Evolutionary conservation across 2,329 filamentous ascomycete species (phyloP), one percentile per base, ranked within the genome.

Genomic region (Fusarium miscanthi): DNA sequence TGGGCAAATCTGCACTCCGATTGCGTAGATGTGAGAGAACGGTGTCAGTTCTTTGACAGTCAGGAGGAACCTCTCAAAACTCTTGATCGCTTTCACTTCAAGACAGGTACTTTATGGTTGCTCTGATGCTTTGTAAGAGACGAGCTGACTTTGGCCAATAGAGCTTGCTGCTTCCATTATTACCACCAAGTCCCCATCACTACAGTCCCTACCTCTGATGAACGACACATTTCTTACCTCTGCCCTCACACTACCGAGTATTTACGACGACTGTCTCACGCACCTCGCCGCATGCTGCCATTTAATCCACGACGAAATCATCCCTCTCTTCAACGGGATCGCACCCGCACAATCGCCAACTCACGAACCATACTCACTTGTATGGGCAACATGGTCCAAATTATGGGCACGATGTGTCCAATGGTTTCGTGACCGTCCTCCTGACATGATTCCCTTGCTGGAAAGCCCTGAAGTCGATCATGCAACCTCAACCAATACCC

Each of bases 361-460:
- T 16, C 64, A 62, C 6, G 63, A 67, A 16, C 19, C 64, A 8
- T 52, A 59, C 19, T 67, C 64, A 3, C 13, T 67, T 2, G 31
- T 62, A 3, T 67, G 64, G 64, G 6, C 64, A 41, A 67, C 64
- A 3, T 67, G 64, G 64, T 67, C 64, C 2, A 62, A 62, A 16
- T 6, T 67, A 14, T 67, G 64, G 64, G 63, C 64, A 2, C 17
- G 41, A 11, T 67, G 64, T 3, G 37, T 67, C 2, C 63, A 68
- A 42, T 67, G 64, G 64, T 67, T 67, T 21, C 63, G 54, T 6
- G 64, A 67, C 2, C 64, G 64, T 25, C 63, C 64, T 23, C 54
- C 54, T 10, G 63, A 67, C 14, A 67, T 67, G 63, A 31, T 62
- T 3, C 64, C 64, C 2, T 48, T 67, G 1, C 19, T 67, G 1